These are phyloP conservation scores for Termitomyces bulborhizus DNA, from an alignment of 768 basidiomycete genomes.

Conservation along the genomic window DNA sequence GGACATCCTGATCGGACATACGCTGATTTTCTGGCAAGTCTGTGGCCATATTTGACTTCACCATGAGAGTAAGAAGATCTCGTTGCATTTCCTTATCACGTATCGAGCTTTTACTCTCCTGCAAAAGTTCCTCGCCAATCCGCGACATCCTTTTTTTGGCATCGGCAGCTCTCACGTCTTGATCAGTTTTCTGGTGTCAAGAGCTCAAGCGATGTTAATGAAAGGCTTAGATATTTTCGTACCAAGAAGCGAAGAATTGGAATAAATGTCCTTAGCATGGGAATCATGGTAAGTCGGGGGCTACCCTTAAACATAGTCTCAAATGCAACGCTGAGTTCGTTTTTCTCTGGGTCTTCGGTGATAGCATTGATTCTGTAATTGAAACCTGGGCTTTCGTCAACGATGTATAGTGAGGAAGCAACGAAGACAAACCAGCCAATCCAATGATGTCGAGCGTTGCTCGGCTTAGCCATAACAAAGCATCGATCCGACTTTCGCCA, in stretches of 20 bases:
- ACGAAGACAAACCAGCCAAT: slow-evolving; percentile 45
- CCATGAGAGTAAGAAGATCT: slow-evolving; percentile 12
- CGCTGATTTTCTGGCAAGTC: slow-evolving; percentile 21
- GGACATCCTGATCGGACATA: slow-evolving; percentile 14
- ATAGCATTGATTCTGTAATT: slow-evolving; percentile 22
- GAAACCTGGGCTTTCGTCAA: slow-evolving; percentile 24
- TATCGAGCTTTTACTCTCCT: slow-evolving; percentile 32
- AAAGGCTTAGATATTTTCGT: slow-evolving; percentile 13
- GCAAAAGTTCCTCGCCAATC: slow-evolving; percentile 36
- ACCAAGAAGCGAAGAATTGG: slow-evolving; percentile 29
- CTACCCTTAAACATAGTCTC: slow-evolving; percentile 37
- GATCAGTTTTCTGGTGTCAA: slow-evolving; percentile 10
- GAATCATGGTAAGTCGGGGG: slow-evolving; percentile 19
- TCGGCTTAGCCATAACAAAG: slow-evolving; percentile 57
- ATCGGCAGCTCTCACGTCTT: slow-evolving; percentile 7
- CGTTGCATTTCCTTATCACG: slow-evolving; percentile 15
- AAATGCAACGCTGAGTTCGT: slow-evolving; percentile 42
- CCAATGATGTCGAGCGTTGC: slow-evolving; percentile 77
- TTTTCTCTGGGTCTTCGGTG: slow-evolving; percentile 19
- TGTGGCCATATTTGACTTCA: slow-evolving; percentile 47
- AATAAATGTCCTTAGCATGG: slow-evolving; percentile 14
- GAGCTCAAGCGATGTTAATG: background rate
- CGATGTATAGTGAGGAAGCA: slow-evolving; percentile 9
- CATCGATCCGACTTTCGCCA: slow-evolving; percentile 38
- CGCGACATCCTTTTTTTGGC: slow-evolving; percentile 30